Evolutionary conservation across 805 yeast genomes (phyloP), one percentile per base, ranked within the genome.

Genomic region (Candida germanica): DNA sequence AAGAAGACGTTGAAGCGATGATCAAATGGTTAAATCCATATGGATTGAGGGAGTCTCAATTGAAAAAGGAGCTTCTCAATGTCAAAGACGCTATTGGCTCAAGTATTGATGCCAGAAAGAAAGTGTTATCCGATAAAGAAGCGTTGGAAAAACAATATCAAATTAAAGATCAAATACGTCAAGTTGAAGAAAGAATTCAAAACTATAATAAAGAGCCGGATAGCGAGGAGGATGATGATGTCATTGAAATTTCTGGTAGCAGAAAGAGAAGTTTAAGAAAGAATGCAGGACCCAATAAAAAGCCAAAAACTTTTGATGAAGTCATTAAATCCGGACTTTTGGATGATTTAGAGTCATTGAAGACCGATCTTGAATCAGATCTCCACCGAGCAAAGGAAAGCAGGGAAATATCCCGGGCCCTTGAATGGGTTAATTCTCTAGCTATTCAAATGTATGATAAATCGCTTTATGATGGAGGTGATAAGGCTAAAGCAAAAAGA

Each of bases 1-100:
- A 72, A 0, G 74, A 70, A n/a, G 81, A 83, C 26, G 56, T 87
- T 21, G 75, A 73, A 1, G 53, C 53, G 10, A 52, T 89, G 17
- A 39, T 80, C 6, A 54, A 59, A n/a, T 83, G 91, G 87, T 63
- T 88, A 33, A 80, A 83, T 47, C 79, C 76, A 3, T 77, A 81
- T 73, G 96, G 96, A 3, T 66, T 63, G 34, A 64, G 95, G 30
- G 97, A 88, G 51, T 69, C 78, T 12, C 68, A 63, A 24, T 66
- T 89, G 31, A 62, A 76, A 26, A 82, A 80, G 47, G 94, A 84
- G 48, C 54, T 86, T 28, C 53, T 60, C 6, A 57, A 61, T 3
- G 68, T 79, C 16, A 71, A 74, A 43, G 82, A 75, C 8, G 70
- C 73, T 12, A 68, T 84, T 16, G 53, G 54, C 22, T 58, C 68